These are phyloP conservation scores for Populus hybrid DNA, from an alignment of 441 rosid genomes.

Conservation along the genomic window DNA sequence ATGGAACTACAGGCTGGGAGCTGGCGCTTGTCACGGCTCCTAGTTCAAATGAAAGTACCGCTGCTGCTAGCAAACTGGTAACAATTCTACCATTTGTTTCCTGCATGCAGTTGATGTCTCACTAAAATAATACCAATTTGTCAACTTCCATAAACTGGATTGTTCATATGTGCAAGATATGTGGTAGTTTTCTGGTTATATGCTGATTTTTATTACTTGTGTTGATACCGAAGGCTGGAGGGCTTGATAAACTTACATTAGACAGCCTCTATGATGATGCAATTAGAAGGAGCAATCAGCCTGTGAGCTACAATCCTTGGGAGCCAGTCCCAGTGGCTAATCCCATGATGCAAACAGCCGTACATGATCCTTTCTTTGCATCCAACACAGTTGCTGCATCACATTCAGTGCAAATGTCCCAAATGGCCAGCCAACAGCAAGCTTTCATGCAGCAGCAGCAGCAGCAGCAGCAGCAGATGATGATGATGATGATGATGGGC, in stretches of 20 bases:
- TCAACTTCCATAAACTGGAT: neutral
- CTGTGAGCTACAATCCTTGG: constrained; percentile 84
- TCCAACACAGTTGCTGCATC: constrained; percentile 62
- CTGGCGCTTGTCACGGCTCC: constrained; percentile 85
- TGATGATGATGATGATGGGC: constrained; percentile 54
- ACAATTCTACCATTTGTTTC: neutral
- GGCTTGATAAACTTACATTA: constrained; percentile 82
- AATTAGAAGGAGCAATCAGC: constrained; percentile 72
- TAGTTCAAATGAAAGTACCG: constrained; percentile 65
- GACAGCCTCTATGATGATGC: constrained; percentile 98
- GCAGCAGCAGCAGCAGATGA: constrained; percentile 26
- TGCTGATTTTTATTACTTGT: constrained; percentile 5
- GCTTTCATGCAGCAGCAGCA: constrained; percentile 61
- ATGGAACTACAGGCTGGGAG: constrained; percentile 80
- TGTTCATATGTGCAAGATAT: neutral
- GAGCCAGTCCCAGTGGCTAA: constrained; percentile 50
- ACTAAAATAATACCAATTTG: neutral
- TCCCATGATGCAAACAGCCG: constrained; percentile 51
- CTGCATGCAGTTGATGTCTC: neutral
- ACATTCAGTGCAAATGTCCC: constrained; percentile 68
- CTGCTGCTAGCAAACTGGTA: constrained; percentile 81
- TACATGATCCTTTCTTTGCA: constrained; percentile 62
- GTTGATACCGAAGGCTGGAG: constrained; percentile 64
- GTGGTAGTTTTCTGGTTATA: neutral
- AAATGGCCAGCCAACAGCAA: constrained; percentile 77